Base-by-base conservation (phyloP, 345 rosid species). In the Brassica cretica region DNA sequence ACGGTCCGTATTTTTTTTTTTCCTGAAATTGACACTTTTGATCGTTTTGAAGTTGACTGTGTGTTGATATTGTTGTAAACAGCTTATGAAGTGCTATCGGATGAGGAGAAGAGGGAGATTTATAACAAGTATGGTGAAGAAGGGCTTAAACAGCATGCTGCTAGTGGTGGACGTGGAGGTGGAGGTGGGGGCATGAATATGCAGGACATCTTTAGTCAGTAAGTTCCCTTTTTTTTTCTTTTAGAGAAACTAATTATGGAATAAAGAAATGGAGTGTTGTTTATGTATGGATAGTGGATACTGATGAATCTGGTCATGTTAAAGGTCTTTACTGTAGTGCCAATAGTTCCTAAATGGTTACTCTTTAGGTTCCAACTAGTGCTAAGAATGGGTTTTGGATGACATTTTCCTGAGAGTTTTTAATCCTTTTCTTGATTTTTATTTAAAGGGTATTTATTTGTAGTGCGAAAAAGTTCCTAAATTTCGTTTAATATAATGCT, bases 51-150 rank as follows among this genome's bases (percentile, higher is more conserved):
- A n/a, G 0, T 64, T 76, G 63, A 29, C 37, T 35, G 53, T 46
- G 53, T 24, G 15, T n/a, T 58, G 29, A 18, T 72, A 66, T 18
- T 78, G 79, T 62, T 39, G 30, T 35, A 10, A 58, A 84, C 74
- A 95, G 99, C 99, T 35, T 95, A 95, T 55, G 99, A 95, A 90
- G 98, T 90, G 87, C 81, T 95, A 70, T 91, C 98, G 70, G 97
- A 95, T 78, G 73, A 86, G 66, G 97, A 95, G 78, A 95, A 90
- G 94, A 91, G 97, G 76, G 80, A 78, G 67, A 84, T 95, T 75
- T 95, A 95, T 74, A 91, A 95, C 70, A 89, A 84, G 86, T 81
- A 95, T 72, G 99, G 99, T 70, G 99, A 93, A 68, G 99, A 95
- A 41, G 99, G 99, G 39, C 84, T 95, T 18, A 93, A 93, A 70